Base-by-base conservation (phyloP, 2,329 filamentous ascomycete genomes). In the Colletotrichum orbiculare region DNA sequence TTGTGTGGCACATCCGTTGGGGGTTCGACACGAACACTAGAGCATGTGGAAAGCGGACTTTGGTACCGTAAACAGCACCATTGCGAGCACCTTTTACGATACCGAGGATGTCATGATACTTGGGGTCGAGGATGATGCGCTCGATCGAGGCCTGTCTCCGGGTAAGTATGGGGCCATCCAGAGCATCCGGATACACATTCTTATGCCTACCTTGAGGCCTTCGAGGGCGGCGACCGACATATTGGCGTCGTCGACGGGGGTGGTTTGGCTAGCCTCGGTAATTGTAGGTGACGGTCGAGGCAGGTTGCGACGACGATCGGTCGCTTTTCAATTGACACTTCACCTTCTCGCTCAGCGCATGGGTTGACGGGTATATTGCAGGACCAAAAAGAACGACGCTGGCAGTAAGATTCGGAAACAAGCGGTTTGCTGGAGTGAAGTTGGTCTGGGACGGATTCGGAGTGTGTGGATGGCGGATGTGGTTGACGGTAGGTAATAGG, bases 41-140 rank as follows among this genome's bases (percentile, higher is more conserved):
- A 67, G 96, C 96, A 82, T 99, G 96, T 69, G 96, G 96, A 82
- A 99, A 98, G 69, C 96, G 94, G 78, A 99, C 93, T 87, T 98
- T 98, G 73, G 92, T 89, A 67, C 96, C 96, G 81, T 99, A 99
- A 68, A 99, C 93, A 70, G 94, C 90, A 77, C 96, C 96, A 88
- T 98, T 99, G 80, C 96, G 93, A 70, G 96, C 91, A 73, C 89
- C 93, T 86, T 99, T 99, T 77, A 97, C 77, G 70, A 99, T 85
- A 62, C 92, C 88, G 67, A 99, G 87, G 60, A 94, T 77, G 73
- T 96, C 93, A 73, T 96, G 93, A 80, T 97, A 92, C 70, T 88
- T 85, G 6, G 94, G 94, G 76, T 98, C 89, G 67, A 96, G 87
- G 70, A 94, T 83, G 61, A 97, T 84, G 71, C 86, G 85, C 81